These are phyloP conservation scores for Chytriomyces sp. DNA, from an alignment of 192 early-diverging fungal genomes.

Conservation along the genomic window DNA sequence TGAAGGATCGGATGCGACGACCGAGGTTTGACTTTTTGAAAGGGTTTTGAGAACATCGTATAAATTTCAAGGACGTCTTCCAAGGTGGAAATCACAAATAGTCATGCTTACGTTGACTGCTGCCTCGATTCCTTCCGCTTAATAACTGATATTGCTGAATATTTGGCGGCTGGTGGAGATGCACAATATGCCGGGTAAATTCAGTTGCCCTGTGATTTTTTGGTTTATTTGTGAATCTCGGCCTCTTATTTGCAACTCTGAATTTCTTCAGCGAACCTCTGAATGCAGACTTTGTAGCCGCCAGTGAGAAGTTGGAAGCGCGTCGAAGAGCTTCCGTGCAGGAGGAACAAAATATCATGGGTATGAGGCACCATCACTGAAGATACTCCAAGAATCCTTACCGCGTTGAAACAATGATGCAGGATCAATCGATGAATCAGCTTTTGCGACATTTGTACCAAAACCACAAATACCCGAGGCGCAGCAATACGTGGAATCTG, in stretches of 20 bases:
- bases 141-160: constrained; percentile 55
- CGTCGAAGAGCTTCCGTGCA: neutral
- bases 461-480: neutral
- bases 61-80: too few species aligned
- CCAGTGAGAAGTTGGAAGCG: neutral
- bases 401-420: neutral
- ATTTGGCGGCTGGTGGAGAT: constrained; percentile 45
- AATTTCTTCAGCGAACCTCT: too few species aligned
- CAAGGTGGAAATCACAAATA: constrained; percentile 59
- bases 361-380: neutral
- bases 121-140: constrained; percentile 74
- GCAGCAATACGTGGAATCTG: neutral
- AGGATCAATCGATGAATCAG: constrained; percentile 41
- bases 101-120: constrained; percentile 64
- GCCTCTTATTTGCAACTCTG: too few species aligned
- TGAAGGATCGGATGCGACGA: constrained; percentile 41
- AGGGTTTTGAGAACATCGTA: neutral
- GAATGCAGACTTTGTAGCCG: too few species aligned
- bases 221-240: neutral
- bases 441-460: constrained; percentile 1
- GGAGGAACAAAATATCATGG: constrained; percentile 11
- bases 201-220: neutral
- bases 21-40: constrained; percentile 23
- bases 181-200: constrained; percentile 3
- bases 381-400: neutral